phyloP scores from a whole-genome alignment of 2,329 filamentous ascomycete species.

The Eutypella sp. region DNA sequence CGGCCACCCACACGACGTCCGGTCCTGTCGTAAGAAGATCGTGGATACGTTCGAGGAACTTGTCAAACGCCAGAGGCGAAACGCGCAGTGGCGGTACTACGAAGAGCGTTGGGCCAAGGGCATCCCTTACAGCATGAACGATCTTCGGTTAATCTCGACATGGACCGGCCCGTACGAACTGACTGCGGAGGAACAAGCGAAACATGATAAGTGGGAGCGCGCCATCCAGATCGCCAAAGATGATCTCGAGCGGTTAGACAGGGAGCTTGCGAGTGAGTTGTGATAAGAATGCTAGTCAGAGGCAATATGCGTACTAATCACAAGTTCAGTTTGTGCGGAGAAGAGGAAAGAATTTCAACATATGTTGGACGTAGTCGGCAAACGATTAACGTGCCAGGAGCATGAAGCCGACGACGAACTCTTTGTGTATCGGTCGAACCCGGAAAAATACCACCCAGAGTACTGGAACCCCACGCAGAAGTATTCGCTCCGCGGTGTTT shows the following conservation, averaged over 20 bases:
- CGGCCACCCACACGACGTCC: constrained; percentile 15
- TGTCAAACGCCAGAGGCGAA: constrained; percentile 18
- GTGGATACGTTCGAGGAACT: constrained; percentile 16
- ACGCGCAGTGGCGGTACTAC: constrained; percentile 23
- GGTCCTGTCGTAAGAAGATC: constrained; percentile 19
- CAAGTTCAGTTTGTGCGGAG: constrained; percentile 14
- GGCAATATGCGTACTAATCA: too few relatives aligned
- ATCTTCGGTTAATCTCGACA: constrained; percentile 31
- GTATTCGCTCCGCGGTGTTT: constrained; percentile 49
- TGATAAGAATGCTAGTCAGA: too few relatives aligned
- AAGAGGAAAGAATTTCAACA: constrained; percentile 13
- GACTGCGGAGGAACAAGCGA: constrained; percentile 27
- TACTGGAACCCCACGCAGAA: constrained; percentile 35
- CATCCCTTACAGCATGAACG: constrained; percentile 19
- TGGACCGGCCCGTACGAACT: constrained; percentile 34
- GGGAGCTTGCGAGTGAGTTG: constrained; percentile 31
- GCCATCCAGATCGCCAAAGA: constrained; percentile 29
- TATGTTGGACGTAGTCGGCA: constrained; percentile 18
- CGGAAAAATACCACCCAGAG: constrained; percentile 24
- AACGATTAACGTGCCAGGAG: constrained; percentile 27
- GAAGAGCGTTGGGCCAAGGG: constrained; percentile 13
- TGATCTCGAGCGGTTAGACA: constrained; percentile 29
- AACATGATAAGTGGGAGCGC: constrained; percentile 26
- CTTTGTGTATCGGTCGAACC: constrained; percentile 21
- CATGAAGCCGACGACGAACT: constrained; percentile 23